phyloP scores from a whole-genome alignment of 768 basidiomycete genomes.

The Lentinula detonsa region DNA sequence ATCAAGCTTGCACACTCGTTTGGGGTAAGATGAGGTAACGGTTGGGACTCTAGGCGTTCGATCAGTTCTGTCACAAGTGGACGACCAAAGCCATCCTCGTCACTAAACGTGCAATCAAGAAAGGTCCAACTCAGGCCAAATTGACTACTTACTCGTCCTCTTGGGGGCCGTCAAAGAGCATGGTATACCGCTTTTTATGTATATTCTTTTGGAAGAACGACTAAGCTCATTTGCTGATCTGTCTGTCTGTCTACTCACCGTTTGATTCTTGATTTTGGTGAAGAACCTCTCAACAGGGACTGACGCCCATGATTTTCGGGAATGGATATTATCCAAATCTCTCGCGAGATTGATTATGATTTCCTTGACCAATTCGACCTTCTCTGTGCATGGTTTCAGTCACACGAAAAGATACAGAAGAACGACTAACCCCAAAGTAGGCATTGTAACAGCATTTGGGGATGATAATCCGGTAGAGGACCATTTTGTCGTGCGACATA shows the following conservation, averaged over 20 bases:
- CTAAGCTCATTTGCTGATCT: not conserved
- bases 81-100: constrained; percentile 56
- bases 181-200: constrained; percentile 37
- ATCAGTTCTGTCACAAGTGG: constrained; percentile 55
- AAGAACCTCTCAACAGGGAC: constrained; percentile 57
- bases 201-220: not conserved
- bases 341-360: constrained; percentile 66
- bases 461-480: constrained; percentile 87
- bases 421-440: constrained; percentile 75
- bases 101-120: constrained; percentile 23
- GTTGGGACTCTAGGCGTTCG: constrained; percentile 52
- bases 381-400: constrained; percentile 41
- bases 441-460: constrained; percentile 89
- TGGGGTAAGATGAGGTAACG: constrained; percentile 64
- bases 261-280: constrained; percentile 30
- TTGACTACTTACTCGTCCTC: constrained; percentile 37
- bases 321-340: constrained; percentile 22
- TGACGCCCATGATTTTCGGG: constrained; percentile 33
- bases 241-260: constrained; percentile 10
- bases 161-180: constrained; percentile 46
- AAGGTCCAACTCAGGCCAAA: not conserved
- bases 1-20: constrained; percentile 82
- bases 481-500: constrained; percentile 80
- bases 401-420: not conserved
- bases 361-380: constrained; percentile 78